Evolutionary conservation across 371 early-diverging fungal species (phyloP).

Genomic region (Dipsacomyces acuminosporus): DNA sequence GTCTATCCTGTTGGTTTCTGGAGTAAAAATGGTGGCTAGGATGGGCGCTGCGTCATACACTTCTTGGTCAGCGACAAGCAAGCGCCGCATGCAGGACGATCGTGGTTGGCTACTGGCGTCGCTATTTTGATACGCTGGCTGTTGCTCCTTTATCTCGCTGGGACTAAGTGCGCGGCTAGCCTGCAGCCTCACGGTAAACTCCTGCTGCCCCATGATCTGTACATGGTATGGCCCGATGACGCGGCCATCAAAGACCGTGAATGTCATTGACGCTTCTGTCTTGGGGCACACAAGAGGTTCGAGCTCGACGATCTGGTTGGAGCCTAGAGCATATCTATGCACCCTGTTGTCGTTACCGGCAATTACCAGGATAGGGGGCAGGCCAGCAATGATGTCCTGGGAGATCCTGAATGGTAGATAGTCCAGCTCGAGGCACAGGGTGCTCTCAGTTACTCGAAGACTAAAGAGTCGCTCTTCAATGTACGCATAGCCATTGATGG

Average conservation of each 20-base stretch:
- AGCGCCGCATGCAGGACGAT: slow-evolving; percentile 3
- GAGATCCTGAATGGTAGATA: slow-evolving; percentile 45
- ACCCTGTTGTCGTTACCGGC: slow-evolving; percentile 41
- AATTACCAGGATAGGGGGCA: slow-evolving; percentile 35
- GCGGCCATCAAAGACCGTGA: slow-evolving; percentile 36
- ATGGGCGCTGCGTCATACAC: slow-evolving; percentile 44
- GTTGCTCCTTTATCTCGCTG: slow-evolving; percentile 1
- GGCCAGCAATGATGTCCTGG: slow-evolving; percentile 30
- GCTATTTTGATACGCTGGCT: neutral
- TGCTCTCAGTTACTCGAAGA: slow-evolving; percentile 10
- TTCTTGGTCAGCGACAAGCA: slow-evolving; percentile 42
- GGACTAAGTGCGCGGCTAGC: slow-evolving; percentile 17
- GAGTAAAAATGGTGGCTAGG: slow-evolving; percentile 33
- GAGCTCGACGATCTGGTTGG: slow-evolving; percentile 32
- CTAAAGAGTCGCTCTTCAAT: slow-evolving; percentile 40
- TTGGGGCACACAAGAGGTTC: slow-evolving; percentile 36
- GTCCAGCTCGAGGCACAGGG: slow-evolving; percentile 20
- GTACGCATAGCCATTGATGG: slow-evolving; percentile 35
- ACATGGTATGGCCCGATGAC: slow-evolving; percentile 37
- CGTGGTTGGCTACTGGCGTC: neutral
- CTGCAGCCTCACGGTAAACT: slow-evolving; percentile 41
- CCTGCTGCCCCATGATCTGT: slow-evolving; percentile 41
- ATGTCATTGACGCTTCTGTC: slow-evolving; percentile 28
- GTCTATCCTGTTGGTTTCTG: slow-evolving; percentile 17
- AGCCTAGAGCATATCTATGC: slow-evolving; percentile 40